Evolutionary conservation across 129 eudicot genomes (phyloP), one percentile per base, ranked within the genome.

Genomic region (Heracleum sosnowskyi): DNA sequence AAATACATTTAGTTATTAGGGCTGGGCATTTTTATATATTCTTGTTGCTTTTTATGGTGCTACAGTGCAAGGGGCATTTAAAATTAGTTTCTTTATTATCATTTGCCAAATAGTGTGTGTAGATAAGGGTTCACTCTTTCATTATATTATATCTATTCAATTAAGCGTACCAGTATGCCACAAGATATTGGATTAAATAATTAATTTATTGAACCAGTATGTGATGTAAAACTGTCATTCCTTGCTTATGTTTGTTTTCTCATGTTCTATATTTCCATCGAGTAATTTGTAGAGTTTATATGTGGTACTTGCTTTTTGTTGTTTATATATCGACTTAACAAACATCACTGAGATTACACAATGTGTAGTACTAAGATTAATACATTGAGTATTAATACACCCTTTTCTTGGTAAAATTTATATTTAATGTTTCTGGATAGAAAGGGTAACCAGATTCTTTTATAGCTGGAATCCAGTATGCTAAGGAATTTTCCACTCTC

Each of bases 11-110:
- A 10, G 20, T 10, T 37, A 40, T 24, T 37, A 39, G 36, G 29
- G 53, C 17, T 70, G 40, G n/a, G 5, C 28, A 39, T 16, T 69
- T 11, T 7, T 73, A 40, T 11, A 33, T 77, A 26, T 11, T 26
- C 70, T 44, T 80, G 73, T 37, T 75, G 44, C 45, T 75, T 47
- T 75, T 47, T 51, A 34, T 75, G 79, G 70, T 37, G 29, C 49
- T 55, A 35, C 70, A 76, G 11, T 75, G 78, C 78, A 75, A 47
- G 40, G 9, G 20, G 5, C 31, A 47, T 51, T 7, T 24, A 7
- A 24, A 57, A n/a, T 57, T 22, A n/a, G n/a, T n/a, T n/a, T 57
- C 66, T 57, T 57, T 57, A 7, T 57, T 57, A 57, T 57, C 66
- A 57, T 33, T n/a, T 57, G 66, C 15, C 31, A n/a, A 2, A 2